phyloP scores from a whole-genome alignment of 805 yeast species.

The Metschnikowia gelsemii region DNA sequence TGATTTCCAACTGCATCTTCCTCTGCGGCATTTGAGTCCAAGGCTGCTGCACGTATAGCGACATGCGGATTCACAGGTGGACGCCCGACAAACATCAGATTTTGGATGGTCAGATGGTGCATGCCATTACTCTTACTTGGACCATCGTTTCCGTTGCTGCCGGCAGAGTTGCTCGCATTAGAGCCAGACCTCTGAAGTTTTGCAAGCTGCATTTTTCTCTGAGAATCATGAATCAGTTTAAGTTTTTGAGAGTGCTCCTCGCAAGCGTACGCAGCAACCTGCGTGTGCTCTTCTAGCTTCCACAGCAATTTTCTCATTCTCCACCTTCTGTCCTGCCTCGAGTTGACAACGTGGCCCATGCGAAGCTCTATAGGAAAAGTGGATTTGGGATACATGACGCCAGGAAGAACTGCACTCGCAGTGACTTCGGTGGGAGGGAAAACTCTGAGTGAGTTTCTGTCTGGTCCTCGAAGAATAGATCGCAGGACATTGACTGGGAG shows the following conservation, averaged over 20 bases:
- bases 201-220: constrained; percentile 20
- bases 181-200: constrained; percentile 14
- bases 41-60: constrained; percentile 12
- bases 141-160: constrained; percentile 8
- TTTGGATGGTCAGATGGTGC: constrained; percentile 22
- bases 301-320: constrained; percentile 85
- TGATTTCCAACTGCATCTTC: constrained; percentile 10
- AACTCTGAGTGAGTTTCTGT: constrained; percentile 80
- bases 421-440: constrained; percentile 95
- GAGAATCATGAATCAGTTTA: constrained; percentile 41
- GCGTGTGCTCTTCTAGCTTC: constrained; percentile 84
- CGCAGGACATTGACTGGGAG: constrained; percentile 74
- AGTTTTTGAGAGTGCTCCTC: constrained; percentile 53
- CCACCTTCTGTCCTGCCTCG: constrained; percentile 70
- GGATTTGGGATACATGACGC: constrained; percentile 85
- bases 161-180: constrained; percentile 6
- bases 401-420: constrained; percentile 84
- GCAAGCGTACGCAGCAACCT: constrained; percentile 61
- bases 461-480: constrained; percentile 77
- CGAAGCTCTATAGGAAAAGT: constrained; percentile 79
- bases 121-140: constrained; percentile 17
- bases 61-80: constrained; percentile 16
- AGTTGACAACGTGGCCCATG: constrained; percentile 63
- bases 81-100: constrained; percentile 18
- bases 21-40: background rate